Evolutionary conservation across 2,329 filamentous ascomycete species (phyloP).

Genomic region (Emericellopsis cladophorae): DNA sequence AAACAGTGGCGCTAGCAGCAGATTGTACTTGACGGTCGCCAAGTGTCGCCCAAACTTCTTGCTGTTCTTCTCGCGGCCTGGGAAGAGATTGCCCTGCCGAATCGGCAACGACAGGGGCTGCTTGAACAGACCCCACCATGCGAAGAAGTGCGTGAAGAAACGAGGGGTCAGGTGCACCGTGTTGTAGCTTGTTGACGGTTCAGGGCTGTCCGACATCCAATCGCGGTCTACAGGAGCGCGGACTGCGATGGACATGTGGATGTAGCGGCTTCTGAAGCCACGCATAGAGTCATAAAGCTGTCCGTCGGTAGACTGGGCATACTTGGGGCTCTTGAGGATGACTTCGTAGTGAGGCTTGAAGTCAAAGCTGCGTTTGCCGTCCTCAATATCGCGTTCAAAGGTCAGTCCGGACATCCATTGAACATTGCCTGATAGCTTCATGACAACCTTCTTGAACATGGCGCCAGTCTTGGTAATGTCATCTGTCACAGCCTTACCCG

Average conservation of each 20-base stretch:
- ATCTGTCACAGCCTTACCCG: constrained; percentile 47
- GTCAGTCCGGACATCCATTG: constrained; percentile 85
- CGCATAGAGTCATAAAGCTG: constrained; percentile 78
- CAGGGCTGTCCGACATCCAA: constrained; percentile 65
- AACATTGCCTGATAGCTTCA: constrained; percentile 96
- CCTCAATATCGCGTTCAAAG: constrained; percentile 72
- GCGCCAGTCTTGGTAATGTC: constrained; percentile 60
- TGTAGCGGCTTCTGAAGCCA: constrained; percentile 93
- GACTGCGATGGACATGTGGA: constrained; percentile 88
- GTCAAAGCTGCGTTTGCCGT: constrained; percentile 65
- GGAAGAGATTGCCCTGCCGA: constrained; percentile 83
- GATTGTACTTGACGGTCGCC: constrained; percentile 96
- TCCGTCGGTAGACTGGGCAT: constrained; percentile 46
- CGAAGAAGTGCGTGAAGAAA: constrained; percentile 97
- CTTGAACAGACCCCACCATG: constrained; percentile 95
- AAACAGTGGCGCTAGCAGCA: constrained; percentile 84
- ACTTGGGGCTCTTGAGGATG: constrained; percentile 67
- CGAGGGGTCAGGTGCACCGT: constrained; percentile 87
- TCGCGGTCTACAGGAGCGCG: constrained; percentile 77
- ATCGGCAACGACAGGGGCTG: constrained; percentile 90
- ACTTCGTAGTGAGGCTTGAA: constrained; percentile 92
- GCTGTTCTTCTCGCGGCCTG: constrained; percentile 86
- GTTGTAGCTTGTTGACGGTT: constrained; percentile 85
- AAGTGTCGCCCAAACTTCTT: constrained; percentile 97
- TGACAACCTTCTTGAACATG: constrained; percentile 95